Conservation (phyloP, 116 monocot species). For the Papilionanthe hybrid region DNA sequence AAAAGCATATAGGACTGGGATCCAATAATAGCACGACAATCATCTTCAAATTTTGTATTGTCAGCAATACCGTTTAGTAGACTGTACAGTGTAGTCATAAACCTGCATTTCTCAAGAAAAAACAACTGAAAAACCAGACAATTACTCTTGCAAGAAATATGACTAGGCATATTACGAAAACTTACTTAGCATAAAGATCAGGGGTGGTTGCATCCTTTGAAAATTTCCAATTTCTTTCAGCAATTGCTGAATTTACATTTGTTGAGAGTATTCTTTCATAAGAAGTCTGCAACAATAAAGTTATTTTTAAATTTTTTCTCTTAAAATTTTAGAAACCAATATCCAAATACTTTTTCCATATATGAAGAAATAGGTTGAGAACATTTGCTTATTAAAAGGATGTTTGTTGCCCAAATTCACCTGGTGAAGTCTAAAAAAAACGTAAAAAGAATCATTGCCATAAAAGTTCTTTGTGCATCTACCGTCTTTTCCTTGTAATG, state of each 20-base stretch:
- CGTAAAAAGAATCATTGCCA: slow-evolving; percentile 95
- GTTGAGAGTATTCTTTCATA: slow-evolving; percentile 80
- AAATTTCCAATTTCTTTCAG: slow-evolving; percentile 68
- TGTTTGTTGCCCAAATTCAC: slow-evolving; percentile 14
- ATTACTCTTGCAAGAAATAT: background rate
- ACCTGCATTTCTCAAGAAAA: slow-evolving; percentile 28
- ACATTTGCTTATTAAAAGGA: background rate
- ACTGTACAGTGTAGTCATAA: slow-evolving; percentile 23
- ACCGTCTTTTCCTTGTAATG: slow-evolving; percentile 49
- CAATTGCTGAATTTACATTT: slow-evolving; percentile 55
- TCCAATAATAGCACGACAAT: slow-evolving; percentile 78
- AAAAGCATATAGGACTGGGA: slow-evolving; percentile 91
- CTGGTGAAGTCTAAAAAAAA: slow-evolving; percentile 93
- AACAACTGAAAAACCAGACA: background rate
- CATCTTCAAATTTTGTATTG: slow-evolving; percentile 87
- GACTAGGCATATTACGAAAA: background rate
- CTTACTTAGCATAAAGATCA: slow-evolving; percentile 69
- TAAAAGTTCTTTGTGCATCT: slow-evolving; percentile 64
- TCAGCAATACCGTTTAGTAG: slow-evolving; percentile 28
- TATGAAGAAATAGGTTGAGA: background rate
- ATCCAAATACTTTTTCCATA: background rate
- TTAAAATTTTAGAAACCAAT: background rate
- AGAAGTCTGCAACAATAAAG: slow-evolving; percentile 38
- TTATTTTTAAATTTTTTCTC: background rate
- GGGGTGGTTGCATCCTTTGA: slow-evolving; percentile 45